These are phyloP conservation scores for Orbilia brochopaga DNA, from an alignment of 2,329 filamentous ascomycete genomes.

Conservation along the genomic window DNA sequence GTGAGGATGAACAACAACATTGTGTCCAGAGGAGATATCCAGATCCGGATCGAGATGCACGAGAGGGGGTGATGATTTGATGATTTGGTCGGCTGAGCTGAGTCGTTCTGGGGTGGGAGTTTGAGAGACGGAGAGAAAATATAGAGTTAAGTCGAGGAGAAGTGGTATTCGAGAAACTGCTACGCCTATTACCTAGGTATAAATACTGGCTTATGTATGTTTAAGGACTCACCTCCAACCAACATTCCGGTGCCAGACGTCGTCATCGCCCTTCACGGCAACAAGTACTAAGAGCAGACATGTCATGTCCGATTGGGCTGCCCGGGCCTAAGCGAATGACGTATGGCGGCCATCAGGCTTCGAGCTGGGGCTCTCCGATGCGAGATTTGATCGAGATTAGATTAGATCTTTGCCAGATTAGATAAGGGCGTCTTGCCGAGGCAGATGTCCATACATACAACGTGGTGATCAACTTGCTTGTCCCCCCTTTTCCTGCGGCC, in stretches of 20 bases:
- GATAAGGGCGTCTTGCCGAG: background rate
- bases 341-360: background rate
- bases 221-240: background rate
- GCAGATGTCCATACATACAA: too few relatives aligned
- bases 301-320: background rate
- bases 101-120: too few relatives aligned
- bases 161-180: too few relatives aligned
- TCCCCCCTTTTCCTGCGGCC: background rate
- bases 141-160: too few relatives aligned
- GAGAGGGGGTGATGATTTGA: background rate
- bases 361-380: background rate
- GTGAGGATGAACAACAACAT: conserved; percentile 62
- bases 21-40: conserved; percentile 28
- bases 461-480: background rate
- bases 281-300: background rate
- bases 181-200: too few relatives aligned
- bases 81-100: too few relatives aligned
- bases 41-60: background rate
- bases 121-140: too few relatives aligned
- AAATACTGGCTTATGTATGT: too few relatives aligned
- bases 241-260: background rate
- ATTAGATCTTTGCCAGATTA: conserved; percentile 13
- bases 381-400: background rate
- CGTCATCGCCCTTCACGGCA: background rate
- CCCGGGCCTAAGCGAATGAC: background rate